Percentiles rank a stretch among this genome's conserved stretches.
phyloP scores from a whole-genome alignment of 345 rosid genomes.

The Populus alba region DNA sequence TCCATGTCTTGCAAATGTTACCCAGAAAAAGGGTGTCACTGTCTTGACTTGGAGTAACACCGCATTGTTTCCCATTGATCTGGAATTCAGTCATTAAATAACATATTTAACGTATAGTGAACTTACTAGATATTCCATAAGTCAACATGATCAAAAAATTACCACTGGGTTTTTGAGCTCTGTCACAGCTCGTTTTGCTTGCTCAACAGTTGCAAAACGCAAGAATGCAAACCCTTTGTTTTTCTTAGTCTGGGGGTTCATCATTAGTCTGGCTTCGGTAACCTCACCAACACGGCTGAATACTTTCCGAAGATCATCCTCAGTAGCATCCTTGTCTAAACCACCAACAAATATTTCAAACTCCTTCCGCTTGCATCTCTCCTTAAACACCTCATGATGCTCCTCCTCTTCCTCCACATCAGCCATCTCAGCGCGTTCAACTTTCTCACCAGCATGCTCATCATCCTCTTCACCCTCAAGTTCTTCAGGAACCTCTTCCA shows the following conservation, averaged over 20 bases:
- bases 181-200: constrained; percentile 81
- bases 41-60: constrained; percentile 93
- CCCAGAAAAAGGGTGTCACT: constrained; percentile 94
- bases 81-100: constrained; percentile 52
- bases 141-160: constrained; percentile 37
- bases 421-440: constrained; percentile 45
- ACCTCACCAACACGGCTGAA: constrained; percentile 81
- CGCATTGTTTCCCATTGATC: constrained; percentile 97
- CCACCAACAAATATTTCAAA: constrained; percentile 95
- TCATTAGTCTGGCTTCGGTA: constrained; percentile 80
- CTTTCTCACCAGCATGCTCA: constrained; percentile 49
- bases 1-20: constrained; percentile 96
- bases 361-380: constrained; percentile 94
- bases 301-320: constrained; percentile 75
- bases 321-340: constrained; percentile 80
- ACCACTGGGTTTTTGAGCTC: constrained; percentile 90
- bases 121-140: constrained; percentile 32
- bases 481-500: constrained; percentile 59
- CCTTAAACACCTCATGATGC: constrained; percentile 67
- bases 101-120: constrained; percentile 27
- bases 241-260: constrained; percentile 87
- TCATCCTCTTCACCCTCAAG: constrained; percentile 56
- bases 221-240: constrained; percentile 97
- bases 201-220: constrained; percentile 87
- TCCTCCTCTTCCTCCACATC: constrained; percentile 59